Conservation (phyloP, 345 rosid species). For the Brassica juncea region DNA sequence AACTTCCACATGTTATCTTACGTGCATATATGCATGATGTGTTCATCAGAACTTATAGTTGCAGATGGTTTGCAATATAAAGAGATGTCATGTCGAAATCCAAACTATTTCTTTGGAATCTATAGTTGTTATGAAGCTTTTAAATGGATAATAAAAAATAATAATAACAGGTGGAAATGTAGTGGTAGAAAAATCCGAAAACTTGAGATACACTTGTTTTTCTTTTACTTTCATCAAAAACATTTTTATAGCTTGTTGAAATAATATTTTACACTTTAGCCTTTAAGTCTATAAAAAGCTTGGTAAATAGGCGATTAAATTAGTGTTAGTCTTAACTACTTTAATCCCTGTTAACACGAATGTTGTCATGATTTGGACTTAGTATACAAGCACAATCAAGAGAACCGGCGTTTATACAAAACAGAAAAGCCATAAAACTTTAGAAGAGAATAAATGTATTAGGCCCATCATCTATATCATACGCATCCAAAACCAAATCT, state of each 20-base stretch:
- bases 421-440: background rate
- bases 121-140: background rate
- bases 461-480: background rate
- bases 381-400: background rate
- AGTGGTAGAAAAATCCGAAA: background rate
- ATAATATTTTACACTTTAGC: background rate
- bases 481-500: background rate
- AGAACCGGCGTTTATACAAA: background rate
- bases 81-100: background rate
- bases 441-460: background rate
- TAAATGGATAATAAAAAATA: background rate
- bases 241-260: background rate
- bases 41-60: background rate
- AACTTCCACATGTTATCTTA: constrained; percentile 19
- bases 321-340: background rate
- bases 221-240: background rate
- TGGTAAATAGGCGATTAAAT: background rate
- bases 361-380: background rate
- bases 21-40: constrained; percentile 16
- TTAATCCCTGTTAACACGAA: background rate
- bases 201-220: background rate
- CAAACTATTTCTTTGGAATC: background rate
- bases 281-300: background rate
- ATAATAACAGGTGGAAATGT: background rate
- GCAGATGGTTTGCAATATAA: background rate